These are phyloP conservation scores for Phlebiopsis flavidoalba DNA, from an alignment of 768 basidiomycete species.

Conservation along the genomic window DNA sequence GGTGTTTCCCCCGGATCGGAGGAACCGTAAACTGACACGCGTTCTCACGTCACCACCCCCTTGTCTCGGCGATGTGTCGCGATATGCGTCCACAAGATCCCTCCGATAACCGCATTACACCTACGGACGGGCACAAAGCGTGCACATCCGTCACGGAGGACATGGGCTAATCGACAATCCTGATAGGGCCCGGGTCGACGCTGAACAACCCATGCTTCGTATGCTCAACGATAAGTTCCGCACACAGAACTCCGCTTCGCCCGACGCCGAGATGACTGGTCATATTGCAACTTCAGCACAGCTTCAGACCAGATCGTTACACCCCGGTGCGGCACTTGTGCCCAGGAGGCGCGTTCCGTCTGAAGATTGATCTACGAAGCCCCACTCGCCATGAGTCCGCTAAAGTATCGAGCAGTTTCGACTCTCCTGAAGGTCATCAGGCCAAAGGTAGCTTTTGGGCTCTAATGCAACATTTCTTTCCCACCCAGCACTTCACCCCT, in stretches of 20 bases:
- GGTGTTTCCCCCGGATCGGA: constrained; percentile 4
- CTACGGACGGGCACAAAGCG: constrained; percentile 73
- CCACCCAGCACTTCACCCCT: too few species aligned
- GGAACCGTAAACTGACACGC: too few species aligned
- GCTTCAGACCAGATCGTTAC: constrained; percentile 92
- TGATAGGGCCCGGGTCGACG: constrained; percentile 91
- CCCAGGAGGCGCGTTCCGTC: constrained; percentile 89
- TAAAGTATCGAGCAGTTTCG: constrained; percentile 97
- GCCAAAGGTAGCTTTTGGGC: constrained; percentile 94
- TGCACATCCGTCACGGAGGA: constrained; percentile 78
- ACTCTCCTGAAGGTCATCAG: constrained; percentile 97
- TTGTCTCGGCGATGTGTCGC: constrained; percentile 78
- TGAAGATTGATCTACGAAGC: constrained; percentile 94
- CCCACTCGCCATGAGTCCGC: constrained; percentile 71
- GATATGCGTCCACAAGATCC: constrained; percentile 88
- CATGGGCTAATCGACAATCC: constrained; percentile 96
- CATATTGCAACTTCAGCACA: constrained; percentile 41
- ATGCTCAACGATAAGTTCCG: too few species aligned
- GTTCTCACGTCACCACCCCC: not conserved
- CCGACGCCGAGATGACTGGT: not conserved
- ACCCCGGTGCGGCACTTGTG: constrained; percentile 73
- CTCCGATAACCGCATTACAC: constrained; percentile 89
- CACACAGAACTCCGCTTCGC: too few species aligned
- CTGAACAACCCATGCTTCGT: too few species aligned
- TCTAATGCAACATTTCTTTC: too few species aligned